Evolutionary conservation across 805 yeast genomes (phyloP), one percentile per base, ranked within the genome.

Genomic region (Middelhovenomyces tepae): DNA sequence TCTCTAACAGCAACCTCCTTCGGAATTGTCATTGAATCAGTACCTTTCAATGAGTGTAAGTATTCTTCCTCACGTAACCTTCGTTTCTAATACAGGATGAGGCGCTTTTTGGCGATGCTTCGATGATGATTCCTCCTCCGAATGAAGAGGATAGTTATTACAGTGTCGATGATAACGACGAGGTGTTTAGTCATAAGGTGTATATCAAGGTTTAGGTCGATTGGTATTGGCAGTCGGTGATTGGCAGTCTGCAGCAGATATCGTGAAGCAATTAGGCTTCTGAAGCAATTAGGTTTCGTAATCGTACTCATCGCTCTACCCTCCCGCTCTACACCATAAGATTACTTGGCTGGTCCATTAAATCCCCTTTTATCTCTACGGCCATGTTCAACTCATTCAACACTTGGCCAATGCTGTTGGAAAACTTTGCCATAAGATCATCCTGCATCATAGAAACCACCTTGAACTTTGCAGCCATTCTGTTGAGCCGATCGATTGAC

Each of bases 101-200:
- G 18, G 59, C 56, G 19, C 48, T 57, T 51, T 57, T 58, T 38
- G 42, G 43, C 20, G 51, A 44, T 22, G 45, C 45, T 16, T 46
- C 50, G 16, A 50, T 57, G 48, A 51, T 60, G 30, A 43, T 58
- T 11, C 58, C 63, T 10, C 53, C 59, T 11, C 51, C 52, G 5
- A 40, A 52, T 2, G 53, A 44, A 13, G 52, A 44, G 13, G 59
- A 55, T 27, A 45, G 46, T n/a, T 44, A 39, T 21, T 47, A 41
- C 34, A 31, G 53, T 40, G 38, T 54, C 4, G 60, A 57, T 29
- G 59, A 59, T 28, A 46, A 56, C 39, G 56, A 55, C 8, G 47
- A 42, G n/a, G 59, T 47, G 4, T 60, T 59, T 43, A 51, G 58
- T 31, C 65, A 59, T 34, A 45, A 43, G 17, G 46, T 56, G 4